Percentiles rank a stretch among this genome's conserved stretches.
phyloP scores from a whole-genome alignment of 2,329 filamentous ascomycete genomes.

The Penicillium nordicum region DNA sequence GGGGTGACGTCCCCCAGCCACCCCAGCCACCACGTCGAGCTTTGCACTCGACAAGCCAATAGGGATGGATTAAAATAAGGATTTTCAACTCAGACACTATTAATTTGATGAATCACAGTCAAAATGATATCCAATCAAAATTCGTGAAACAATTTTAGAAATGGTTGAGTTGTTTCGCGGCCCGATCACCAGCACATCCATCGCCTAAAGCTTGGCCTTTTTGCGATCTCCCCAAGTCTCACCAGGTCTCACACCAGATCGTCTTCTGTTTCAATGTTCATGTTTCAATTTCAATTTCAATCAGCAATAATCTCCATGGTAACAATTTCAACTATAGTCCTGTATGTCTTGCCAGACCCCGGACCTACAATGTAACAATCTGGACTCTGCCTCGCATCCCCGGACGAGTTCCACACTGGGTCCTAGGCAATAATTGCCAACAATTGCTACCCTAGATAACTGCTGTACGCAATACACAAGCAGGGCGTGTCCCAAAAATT shows the following conservation, averaged over 20 bases:
- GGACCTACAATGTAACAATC: background rate
- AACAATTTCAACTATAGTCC: background rate
- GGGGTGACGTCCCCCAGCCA: conserved; percentile 23
- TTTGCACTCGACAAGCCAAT: conserved; percentile 16
- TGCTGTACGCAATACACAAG: background rate
- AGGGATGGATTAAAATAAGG: conserved; percentile 15
- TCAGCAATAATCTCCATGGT: background rate
- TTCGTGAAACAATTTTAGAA: conserved; percentile 3
- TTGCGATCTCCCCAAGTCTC: background rate
- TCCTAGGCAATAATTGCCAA: conserved; percentile 7
- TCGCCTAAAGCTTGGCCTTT: conserved; percentile 9
- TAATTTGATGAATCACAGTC: conserved; percentile 8
- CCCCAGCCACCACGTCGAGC: conserved; percentile 23
- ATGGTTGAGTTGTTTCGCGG: conserved; percentile 10
- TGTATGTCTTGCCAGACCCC: background rate
- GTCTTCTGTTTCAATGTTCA: background rate
- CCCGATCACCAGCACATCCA: conserved; percentile 3
- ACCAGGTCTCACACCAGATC: background rate
- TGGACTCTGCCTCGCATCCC: background rate
- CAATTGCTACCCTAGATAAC: conserved; percentile 11
- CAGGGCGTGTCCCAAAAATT: background rate
- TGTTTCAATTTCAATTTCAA: background rate
- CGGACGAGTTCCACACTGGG: background rate
- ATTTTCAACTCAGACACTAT: conserved; percentile 14
- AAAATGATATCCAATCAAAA: conserved; percentile 8